Evolutionary conservation across 768 basidiomycete genomes (phyloP).

Genomic region (Tylopilus rubrobrunneus): DNA sequence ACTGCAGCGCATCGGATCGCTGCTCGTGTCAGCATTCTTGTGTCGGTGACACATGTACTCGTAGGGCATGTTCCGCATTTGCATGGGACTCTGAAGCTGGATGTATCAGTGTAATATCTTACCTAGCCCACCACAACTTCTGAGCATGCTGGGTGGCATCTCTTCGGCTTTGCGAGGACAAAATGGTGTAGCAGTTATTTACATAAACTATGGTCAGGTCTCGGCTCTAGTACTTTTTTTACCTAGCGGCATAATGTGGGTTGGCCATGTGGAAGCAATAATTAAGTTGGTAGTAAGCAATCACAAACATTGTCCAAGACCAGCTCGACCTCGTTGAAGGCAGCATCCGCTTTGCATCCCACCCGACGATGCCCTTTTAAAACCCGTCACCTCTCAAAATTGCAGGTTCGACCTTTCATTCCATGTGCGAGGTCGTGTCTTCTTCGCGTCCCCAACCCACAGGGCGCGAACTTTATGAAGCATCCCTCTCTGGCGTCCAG

Average conservation of each 20-base stretch:
- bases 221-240: constrained; percentile 3
- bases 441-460: constrained; percentile 29
- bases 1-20: constrained; percentile 25
- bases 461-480: constrained; percentile 52
- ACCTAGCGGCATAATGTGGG: constrained; percentile 2
- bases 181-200: constrained; percentile 21
- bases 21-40: constrained; percentile 29
- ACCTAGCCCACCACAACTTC: constrained; percentile 12
- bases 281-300: constrained; percentile 27
- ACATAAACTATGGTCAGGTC: constrained; percentile 26
- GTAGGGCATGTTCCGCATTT: constrained; percentile 6
- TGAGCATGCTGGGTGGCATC: constrained; percentile 5
- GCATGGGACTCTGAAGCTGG: constrained; percentile 25
- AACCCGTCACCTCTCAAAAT: constrained; percentile 4
- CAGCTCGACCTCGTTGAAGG: constrained; percentile 17
- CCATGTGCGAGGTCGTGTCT: constrained; percentile 26
- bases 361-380: constrained; percentile 30
- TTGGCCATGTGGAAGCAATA: constrained; percentile 18
- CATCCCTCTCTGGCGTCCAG: constrained; percentile 47
- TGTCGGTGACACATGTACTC: constrained; percentile 25
- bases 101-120: constrained; percentile 23
- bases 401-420: constrained; percentile 18
- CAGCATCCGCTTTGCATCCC: constrained; percentile 4
- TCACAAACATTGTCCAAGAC: constrained; percentile 26
- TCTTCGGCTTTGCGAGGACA: constrained; percentile 4